A percentile compares a stretch with the other conserved stretches of the same genome.
Conservation (phyloP, 129 eudicot species). For the Lactuca sativa region DNA sequence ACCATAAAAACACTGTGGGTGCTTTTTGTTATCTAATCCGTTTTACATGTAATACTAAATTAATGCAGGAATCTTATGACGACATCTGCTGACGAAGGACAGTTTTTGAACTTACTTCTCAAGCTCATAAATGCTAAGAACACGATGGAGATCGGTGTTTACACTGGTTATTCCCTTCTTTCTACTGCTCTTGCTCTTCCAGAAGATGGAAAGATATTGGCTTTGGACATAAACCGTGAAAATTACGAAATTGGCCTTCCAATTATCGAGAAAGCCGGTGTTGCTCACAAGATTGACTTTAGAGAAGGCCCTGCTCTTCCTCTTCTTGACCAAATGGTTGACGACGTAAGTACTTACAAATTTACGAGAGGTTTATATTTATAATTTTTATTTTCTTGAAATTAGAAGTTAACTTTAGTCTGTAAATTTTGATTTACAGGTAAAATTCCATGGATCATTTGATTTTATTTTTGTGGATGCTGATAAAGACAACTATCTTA, state of each 20-base stretch:
- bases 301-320: no score
- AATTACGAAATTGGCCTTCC: no score
- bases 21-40: neutral
- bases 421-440: neutral
- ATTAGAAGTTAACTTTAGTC: neutral
- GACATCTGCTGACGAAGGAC: no score
- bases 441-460: constrained; percentile 23
- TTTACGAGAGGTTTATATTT: no score
- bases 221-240: constrained; percentile 10
- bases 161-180: constrained; percentile 48
- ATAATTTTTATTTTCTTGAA: neutral
- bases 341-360: constrained; percentile 11
- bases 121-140: no score
- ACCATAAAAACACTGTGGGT: neutral
- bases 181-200: constrained; percentile 62
- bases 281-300: no score
- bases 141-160: no score
- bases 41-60: neutral
- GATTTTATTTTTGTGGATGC: constrained; percentile 8
- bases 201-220: constrained; percentile 49
- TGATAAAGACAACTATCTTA: no score
- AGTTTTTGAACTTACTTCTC: no score
- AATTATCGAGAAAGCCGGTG: no score
- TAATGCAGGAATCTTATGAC: constrained; percentile 16
- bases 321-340: no score